phyloP scores from a whole-genome alignment of 2,329 filamentous ascomycete genomes.

The Rutstroemia sp. region DNA sequence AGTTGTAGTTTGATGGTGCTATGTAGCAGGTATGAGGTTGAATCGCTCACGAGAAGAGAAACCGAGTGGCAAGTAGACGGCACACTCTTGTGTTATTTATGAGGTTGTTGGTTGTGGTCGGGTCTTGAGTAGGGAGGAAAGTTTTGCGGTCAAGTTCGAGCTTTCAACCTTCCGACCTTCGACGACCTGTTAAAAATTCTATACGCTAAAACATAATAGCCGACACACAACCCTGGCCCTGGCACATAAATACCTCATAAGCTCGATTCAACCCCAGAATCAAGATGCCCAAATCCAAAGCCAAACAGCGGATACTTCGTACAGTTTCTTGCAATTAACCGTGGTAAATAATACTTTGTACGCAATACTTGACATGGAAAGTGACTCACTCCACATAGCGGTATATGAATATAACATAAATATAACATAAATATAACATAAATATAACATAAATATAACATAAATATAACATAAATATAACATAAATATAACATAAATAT shows the following conservation, averaged over 20 bases:
- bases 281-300: neutral
- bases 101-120: neutral
- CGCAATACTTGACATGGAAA: too few relatives aligned
- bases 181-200: neutral
- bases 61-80: neutral
- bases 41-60: neutral
- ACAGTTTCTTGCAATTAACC: too few relatives aligned
- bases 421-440: too few relatives aligned
- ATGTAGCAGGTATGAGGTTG: neutral
- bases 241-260: neutral
- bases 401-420: too few relatives aligned
- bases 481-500: too few relatives aligned
- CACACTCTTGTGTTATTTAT: neutral
- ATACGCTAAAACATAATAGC: neutral
- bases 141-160: neutral
- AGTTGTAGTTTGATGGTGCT: neutral
- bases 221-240: neutral
- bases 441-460: too few relatives aligned
- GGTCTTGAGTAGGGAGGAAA: neutral
- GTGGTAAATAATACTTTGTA: too few relatives aligned
- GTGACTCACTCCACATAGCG: too few relatives aligned
- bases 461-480: too few relatives aligned
- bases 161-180: neutral
- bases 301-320: too few relatives aligned
- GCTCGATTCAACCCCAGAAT: neutral